These are phyloP conservation scores for Hypoxylon rickii DNA, from an alignment of 495 filamentous ascomycete species.

Conservation along the genomic window DNA sequence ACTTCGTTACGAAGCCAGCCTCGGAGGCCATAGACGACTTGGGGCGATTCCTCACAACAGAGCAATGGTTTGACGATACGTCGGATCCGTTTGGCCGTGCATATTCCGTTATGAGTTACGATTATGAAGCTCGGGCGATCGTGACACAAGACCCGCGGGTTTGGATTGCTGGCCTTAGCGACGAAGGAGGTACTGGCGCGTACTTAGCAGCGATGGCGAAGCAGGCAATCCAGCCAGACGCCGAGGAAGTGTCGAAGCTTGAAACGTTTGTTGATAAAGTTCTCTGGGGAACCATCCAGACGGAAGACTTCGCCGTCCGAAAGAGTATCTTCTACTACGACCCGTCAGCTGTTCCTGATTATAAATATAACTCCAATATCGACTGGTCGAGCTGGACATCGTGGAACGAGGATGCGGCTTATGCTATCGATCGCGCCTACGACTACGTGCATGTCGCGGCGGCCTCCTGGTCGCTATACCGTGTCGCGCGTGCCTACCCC, in stretches of 20 bases:
- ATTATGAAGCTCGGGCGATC: constrained; percentile 42
- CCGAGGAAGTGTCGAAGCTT: constrained; percentile 49
- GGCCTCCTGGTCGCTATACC: constrained; percentile 57
- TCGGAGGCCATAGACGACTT: constrained; percentile 42
- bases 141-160: constrained; percentile 55
- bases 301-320: constrained; percentile 45
- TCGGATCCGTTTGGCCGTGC: constrained; percentile 54
- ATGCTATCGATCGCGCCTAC: constrained; percentile 53
- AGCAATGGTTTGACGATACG: constrained; percentile 50
- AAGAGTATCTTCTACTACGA: constrained; percentile 60
- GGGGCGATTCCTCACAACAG: constrained; percentile 46
- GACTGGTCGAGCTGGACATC: constrained; percentile 48
- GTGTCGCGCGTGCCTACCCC: constrained; percentile 49
- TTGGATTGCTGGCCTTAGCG: constrained; percentile 58
- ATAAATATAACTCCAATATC: constrained; percentile 42
- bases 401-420: constrained; percentile 49
- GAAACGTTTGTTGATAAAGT: constrained; percentile 52
- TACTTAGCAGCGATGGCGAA: constrained; percentile 54
- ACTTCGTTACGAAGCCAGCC: constrained; percentile 51
- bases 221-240: constrained; percentile 48
- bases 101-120: constrained; percentile 56
- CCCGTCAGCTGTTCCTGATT: constrained; percentile 41
- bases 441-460: constrained; percentile 58
- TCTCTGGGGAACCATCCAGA: constrained; percentile 50
- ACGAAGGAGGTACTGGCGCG: constrained; percentile 56